A percentile compares a stretch with the other conserved stretches of the same genome.
Evolutionary conservation across 495 filamentous ascomycete genomes (phyloP).

Genomic region (Daldinia caldariorum): DNA sequence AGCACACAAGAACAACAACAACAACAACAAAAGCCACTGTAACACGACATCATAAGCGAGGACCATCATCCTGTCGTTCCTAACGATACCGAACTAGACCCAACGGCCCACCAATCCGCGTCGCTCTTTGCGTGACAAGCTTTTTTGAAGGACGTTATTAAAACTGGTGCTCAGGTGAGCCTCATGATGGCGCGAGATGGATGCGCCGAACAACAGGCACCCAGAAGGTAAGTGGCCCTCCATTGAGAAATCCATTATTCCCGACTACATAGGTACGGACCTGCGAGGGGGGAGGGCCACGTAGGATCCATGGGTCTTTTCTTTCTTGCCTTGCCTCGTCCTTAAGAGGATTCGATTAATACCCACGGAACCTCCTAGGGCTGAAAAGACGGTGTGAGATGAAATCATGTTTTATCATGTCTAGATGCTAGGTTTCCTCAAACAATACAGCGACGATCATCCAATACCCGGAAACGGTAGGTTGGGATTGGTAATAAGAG

Average conservation of each 20-base stretch:
- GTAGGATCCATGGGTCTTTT: conserved; percentile 23
- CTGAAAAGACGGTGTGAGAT: conserved; percentile 44
- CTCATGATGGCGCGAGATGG: conserved; percentile 25
- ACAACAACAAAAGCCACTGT: conserved; percentile 27
- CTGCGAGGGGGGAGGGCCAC: conserved; percentile 12
- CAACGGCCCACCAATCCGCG: conserved; percentile 27
- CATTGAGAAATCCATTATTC: conserved; percentile 2
- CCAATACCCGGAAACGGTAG: conserved; percentile 18
- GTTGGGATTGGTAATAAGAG: conserved; percentile 31
- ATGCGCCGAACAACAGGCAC: background rate
- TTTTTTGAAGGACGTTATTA: conserved; percentile 26
- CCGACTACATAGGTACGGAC: conserved; percentile 8
- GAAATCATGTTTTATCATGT: conserved; percentile 19
- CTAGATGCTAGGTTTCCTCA: conserved; percentile 17
- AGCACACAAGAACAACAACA: conserved; percentile 10
- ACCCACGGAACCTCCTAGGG: conserved; percentile 20
- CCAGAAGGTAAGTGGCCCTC: background rate
- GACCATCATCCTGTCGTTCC: conserved; percentile 27
- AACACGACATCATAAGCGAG: conserved; percentile 41
- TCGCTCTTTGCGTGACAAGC: conserved; percentile 23
- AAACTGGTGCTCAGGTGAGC: conserved; percentile 29
- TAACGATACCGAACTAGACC: conserved; percentile 21
- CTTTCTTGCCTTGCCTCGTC: conserved; percentile 1
- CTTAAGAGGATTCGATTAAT: conserved; percentile 43
- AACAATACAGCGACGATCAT: conserved; percentile 15